Evolutionary conservation across 192 early-diverging fungal species (phyloP).

Genomic region (Diversispora eburnea): DNA sequence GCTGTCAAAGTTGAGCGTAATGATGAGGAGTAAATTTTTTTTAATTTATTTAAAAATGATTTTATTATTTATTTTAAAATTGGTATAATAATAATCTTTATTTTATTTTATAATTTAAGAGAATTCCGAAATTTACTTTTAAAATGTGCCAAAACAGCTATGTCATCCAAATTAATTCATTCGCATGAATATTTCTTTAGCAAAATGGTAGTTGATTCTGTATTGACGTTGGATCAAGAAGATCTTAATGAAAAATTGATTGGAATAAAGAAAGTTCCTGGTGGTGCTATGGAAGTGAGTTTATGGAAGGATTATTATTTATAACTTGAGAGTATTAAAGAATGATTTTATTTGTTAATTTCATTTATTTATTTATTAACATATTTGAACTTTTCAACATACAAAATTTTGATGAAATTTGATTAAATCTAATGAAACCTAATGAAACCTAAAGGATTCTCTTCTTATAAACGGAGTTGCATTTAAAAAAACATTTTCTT

Average conservation of each 20-base stretch:
- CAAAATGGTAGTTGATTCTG: constrained; percentile 97
- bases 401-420: background rate
- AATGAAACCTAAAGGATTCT: constrained; percentile 67
- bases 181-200: constrained; percentile 97
- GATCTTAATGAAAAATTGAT: constrained; percentile 95
- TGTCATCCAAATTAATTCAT: constrained; percentile 97
- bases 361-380: no score
- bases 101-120: constrained; percentile 33
- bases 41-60: background rate
- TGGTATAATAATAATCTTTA: background rate
- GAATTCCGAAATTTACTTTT: constrained; percentile 87
- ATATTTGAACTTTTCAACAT: background rate
- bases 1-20: constrained; percentile 80
- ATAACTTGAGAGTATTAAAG: no score
- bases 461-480: constrained; percentile 93
- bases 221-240: constrained; percentile 91
- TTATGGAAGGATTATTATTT: background rate
- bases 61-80: background rate
- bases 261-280: constrained; percentile 96
- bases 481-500: constrained; percentile 99
- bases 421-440: background rate
- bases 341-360: no score
- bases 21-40: constrained; percentile 57
- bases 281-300: constrained; percentile 88
- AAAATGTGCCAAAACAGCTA: constrained; percentile 97